Conservation (phyloP, 148 eudicot species). For the Camellia sinensis region DNA sequence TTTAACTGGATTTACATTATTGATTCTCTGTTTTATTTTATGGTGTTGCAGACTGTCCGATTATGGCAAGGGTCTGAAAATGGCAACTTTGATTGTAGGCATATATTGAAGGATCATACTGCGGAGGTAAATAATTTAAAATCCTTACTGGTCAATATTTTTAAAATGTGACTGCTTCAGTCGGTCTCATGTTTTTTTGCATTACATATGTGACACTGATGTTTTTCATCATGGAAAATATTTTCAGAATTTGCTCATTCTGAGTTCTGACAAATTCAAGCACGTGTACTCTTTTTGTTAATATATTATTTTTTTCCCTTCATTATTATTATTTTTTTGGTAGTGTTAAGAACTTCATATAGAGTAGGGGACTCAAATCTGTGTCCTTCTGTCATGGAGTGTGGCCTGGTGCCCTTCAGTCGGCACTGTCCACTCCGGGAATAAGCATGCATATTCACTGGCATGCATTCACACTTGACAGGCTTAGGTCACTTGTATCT, state of each 20-base stretch:
- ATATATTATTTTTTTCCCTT: too few relatives aligned
- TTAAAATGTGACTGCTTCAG: background rate
- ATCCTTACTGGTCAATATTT: slow-evolving; percentile 7
- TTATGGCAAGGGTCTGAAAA: slow-evolving; percentile 77
- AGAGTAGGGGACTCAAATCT: background rate
- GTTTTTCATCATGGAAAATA: background rate
- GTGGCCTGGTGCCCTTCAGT: background rate
- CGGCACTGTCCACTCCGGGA: background rate
- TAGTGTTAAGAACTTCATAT: background rate
- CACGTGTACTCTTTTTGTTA: background rate
- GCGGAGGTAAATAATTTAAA: slow-evolving; percentile 59
- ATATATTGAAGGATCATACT: slow-evolving; percentile 77
- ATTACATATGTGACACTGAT: background rate
- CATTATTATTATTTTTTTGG: background rate
- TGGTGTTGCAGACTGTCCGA: slow-evolving; percentile 71
- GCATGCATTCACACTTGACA: background rate
- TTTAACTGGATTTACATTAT: slow-evolving; percentile 8
- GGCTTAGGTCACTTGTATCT: background rate
- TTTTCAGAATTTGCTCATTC: background rate
- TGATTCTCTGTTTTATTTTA: slow-evolving; percentile 15
- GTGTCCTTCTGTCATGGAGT: background rate
- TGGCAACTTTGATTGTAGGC: slow-evolving; percentile 70
- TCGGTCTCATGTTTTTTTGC: background rate
- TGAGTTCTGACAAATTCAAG: background rate
- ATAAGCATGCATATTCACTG: background rate